These are phyloP conservation scores for Phytophthora syringae DNA, from an alignment of 352 stramenopile species.

Conservation along the genomic window DNA sequence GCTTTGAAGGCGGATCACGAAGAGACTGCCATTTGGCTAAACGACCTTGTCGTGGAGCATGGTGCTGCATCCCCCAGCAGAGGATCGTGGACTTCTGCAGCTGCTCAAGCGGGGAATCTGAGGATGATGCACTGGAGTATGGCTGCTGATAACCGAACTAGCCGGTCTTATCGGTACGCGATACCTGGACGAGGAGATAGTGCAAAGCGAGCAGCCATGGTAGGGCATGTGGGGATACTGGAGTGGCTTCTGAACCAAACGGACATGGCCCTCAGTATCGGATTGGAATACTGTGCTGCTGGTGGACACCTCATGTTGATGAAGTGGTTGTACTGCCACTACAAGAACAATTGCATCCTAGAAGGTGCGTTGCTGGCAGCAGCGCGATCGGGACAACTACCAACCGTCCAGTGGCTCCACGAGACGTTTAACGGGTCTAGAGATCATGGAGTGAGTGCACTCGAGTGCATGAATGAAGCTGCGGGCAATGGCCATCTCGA, in stretches of 20 bases:
- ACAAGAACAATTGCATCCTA: not conserved
- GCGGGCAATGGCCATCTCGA: no score
- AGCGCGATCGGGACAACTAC: no score
- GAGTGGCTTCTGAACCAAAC: conserved; percentile 7
- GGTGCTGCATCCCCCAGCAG: no score
- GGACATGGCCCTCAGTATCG: not conserved
- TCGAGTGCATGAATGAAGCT: no score
- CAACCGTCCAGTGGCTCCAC: no score
- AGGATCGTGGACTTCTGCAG: not conserved
- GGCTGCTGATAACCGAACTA: not conserved
- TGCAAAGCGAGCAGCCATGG: not conserved
- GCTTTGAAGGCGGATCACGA: not conserved
- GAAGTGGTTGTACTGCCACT: no score
- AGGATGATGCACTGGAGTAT: conserved; percentile 4
- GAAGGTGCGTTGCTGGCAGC: not conserved
- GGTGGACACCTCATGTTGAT: no score
- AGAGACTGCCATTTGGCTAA: not conserved
- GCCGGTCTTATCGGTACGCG: not conserved
- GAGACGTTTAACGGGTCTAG: no score
- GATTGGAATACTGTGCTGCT: not conserved
- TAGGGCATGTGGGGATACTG: not conserved
- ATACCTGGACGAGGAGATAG: not conserved
- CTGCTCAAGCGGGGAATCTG: not conserved
- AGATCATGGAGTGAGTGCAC: no score
- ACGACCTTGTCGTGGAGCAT: not conserved